A percentile compares a stretch with the other conserved stretches of the same genome.
Evolutionary conservation across 1,284 basidiomycete genomes (phyloP).

Genomic region (Ganoderma multipileum): DNA sequence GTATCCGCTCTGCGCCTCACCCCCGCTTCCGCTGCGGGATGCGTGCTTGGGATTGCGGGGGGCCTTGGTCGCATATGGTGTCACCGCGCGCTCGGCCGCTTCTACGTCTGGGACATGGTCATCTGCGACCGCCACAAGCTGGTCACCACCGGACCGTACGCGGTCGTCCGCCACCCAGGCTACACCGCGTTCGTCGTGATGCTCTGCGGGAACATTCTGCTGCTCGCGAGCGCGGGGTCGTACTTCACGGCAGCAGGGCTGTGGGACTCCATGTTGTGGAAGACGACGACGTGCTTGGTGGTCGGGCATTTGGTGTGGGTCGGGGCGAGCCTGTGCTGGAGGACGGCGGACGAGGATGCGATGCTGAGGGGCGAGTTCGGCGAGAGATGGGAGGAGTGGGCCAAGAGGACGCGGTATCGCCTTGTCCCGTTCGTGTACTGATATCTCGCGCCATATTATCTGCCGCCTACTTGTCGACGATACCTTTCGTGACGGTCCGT

Average conservation of each 20-base stretch:
- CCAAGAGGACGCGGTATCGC: conserved; percentile 23
- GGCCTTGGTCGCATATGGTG: conserved; percentile 14
- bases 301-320: background rate
- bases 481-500: too few species aligned
- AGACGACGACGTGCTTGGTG: background rate
- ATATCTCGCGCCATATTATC: background rate
- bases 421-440: conserved; percentile 21
- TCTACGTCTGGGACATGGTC: conserved; percentile 26
- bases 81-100: conserved; percentile 18
- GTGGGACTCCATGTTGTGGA: background rate
- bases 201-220: conserved; percentile 3
- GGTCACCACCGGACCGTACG: conserved; percentile 29
- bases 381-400: conserved; percentile 31
- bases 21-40: background rate
- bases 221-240: conserved; percentile 9
- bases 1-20: background rate
- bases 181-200: conserved; percentile 21
- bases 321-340: background rate
- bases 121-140: conserved; percentile 21
- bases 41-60: conserved; percentile 4
- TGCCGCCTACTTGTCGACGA: too few species aligned
- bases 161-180: conserved; percentile 27
- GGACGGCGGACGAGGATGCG: conserved; percentile 16
- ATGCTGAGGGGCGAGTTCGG: conserved; percentile 24
- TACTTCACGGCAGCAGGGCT: background rate